Conservation (phyloP, 345 rosid species). For the Arabidopsis suecica region DNA sequence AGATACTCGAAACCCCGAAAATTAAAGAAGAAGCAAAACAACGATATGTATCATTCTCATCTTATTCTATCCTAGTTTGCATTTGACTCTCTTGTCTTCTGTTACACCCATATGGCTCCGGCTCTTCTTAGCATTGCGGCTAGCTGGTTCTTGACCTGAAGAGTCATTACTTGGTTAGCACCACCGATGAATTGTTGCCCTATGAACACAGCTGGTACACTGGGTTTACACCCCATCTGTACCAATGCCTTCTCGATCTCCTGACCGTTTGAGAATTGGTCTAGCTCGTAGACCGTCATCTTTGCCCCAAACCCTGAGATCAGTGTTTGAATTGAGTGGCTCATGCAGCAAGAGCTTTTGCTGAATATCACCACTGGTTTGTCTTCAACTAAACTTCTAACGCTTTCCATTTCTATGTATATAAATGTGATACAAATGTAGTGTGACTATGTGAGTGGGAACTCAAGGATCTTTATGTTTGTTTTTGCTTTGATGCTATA, state of each 20-base stretch:
- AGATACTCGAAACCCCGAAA: slow-evolving; percentile 27
- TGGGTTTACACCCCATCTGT: slow-evolving; percentile 66
- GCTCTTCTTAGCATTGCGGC: slow-evolving; percentile 47
- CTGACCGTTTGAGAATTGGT: slow-evolving; percentile 59
- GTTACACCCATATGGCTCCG: slow-evolving; percentile 51
- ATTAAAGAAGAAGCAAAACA: background rate
- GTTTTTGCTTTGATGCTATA: slow-evolving; percentile 32
- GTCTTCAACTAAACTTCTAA: slow-evolving; percentile 63
- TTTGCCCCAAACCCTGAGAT: slow-evolving; percentile 77
- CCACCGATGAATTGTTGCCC: slow-evolving; percentile 77
- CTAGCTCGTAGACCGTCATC: slow-evolving; percentile 73
- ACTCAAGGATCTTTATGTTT: slow-evolving; percentile 23
- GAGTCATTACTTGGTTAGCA: slow-evolving; percentile 67
- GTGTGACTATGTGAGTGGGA: slow-evolving; percentile 7
- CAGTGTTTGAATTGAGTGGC: slow-evolving; percentile 69
- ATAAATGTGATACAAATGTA: slow-evolving; percentile 18
- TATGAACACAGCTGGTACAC: slow-evolving; percentile 83
- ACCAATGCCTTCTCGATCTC: slow-evolving; percentile 63
- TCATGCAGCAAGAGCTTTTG: slow-evolving; percentile 78
- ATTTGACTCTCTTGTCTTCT: slow-evolving; percentile 7
- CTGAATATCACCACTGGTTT: slow-evolving; percentile 89
- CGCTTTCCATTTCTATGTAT: slow-evolving; percentile 43
- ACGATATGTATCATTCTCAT: slow-evolving; percentile 1
- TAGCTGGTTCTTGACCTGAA: slow-evolving; percentile 50
- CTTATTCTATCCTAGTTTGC: slow-evolving; percentile 38